phyloP scores from a whole-genome alignment of 2,329 filamentous ascomycete species.

The Hymenoscyphus fructigenus region DNA sequence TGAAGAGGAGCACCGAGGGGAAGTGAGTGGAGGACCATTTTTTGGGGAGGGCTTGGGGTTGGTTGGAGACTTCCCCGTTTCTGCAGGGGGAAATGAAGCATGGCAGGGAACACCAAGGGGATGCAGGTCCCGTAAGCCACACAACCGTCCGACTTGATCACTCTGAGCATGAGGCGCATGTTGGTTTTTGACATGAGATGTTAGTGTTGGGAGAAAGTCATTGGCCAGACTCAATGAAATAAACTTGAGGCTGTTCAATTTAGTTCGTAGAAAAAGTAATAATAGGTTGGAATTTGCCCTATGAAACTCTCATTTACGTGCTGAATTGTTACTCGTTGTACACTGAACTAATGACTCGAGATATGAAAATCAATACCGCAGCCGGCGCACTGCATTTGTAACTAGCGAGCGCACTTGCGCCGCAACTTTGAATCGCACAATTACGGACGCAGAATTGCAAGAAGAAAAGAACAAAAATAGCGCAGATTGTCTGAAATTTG shows the following conservation, averaged over 20 bases:
- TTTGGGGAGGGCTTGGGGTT: background rate
- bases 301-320: no score
- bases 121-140: background rate
- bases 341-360: background rate
- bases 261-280: no score
- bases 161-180: background rate
- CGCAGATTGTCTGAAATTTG: background rate
- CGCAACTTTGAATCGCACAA: background rate
- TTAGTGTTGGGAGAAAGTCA: background rate
- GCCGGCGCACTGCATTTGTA: no score
- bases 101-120: background rate
- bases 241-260: no score
- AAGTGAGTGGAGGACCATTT: constrained; percentile 1
- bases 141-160: background rate
- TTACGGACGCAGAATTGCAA: background rate
- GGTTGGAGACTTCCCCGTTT: background rate
- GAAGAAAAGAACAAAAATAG: background rate
- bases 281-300: no score
- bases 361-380: background rate
- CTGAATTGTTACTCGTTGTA: no score
- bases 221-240: no score
- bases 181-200: background rate
- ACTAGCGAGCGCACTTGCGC: background rate
- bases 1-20: background rate
- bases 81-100: constrained; percentile 6